Base-by-base conservation (phyloP, 140 eudicot species). In the Senecio squalidus region DNA sequence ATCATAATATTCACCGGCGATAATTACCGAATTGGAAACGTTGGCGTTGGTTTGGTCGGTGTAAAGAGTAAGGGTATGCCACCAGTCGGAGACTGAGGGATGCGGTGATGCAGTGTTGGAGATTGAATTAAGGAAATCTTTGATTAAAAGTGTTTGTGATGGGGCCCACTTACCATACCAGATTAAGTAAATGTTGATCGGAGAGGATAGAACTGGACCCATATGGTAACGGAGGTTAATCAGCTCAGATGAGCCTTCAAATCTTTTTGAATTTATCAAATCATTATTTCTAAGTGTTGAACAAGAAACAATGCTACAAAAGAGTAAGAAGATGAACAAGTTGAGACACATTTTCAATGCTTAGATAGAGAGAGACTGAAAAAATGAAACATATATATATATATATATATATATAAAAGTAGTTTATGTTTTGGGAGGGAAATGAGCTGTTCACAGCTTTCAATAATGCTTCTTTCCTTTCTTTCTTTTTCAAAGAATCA, bases 131-230 rank as follows among this genome's bases (percentile, higher is more conserved):
- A 86, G 72, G 62, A 86, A 86, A 75, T 86, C 91, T 33, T 74
- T 79, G 76, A 86, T 82, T 54, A 79, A 52, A 29, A 67, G 73
- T 23, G 59, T 76, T 18, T 86, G 85, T 29, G 83, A 8, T 0
- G 73, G 81, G 58, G 78, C 70, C 95, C 95, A 86, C 6, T 68
- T 69, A 9, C 92, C 92, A 66, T 80, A 82, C 95, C 95, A 86
- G n/a, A 86, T 72, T 55, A 82, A 64, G 79, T 86, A 79, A 25
- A 86, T 70, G 34, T 72, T 82, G 72, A 86, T 82, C 10, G 91
- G 87, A 31, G 91, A 80, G 5, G 95, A 82, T 53, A 86, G 81
- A 55, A 86, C 92, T 0, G 88, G 92, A 3, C 95, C 95, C 95
- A 86, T 86, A 47, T 86, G 92, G 76, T 86, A 82, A 3, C 79